A percentile compares a stretch with the other conserved stretches of the same genome.
Evolutionary conservation across 2,329 filamentous ascomycete species (phyloP).

Genomic region (Sodiomyces alkalinus): DNA sequence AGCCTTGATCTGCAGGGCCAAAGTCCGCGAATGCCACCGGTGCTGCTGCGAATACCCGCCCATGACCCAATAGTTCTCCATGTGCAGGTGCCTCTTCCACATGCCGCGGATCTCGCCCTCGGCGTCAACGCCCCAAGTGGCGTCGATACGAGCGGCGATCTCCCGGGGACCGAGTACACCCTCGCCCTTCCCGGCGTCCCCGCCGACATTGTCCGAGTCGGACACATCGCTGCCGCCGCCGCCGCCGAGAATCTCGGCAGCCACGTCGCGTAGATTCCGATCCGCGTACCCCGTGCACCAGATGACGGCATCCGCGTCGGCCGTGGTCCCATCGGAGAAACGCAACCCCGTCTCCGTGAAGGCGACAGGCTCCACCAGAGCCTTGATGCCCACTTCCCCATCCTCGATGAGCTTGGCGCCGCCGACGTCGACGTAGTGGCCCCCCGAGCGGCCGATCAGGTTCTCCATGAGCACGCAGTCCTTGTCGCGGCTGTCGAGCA

Average conservation of each 20-base stretch:
- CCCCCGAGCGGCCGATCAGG: slow-evolving; percentile 14
- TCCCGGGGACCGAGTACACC: slow-evolving; percentile 5
- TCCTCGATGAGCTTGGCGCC: slow-evolving; percentile 12
- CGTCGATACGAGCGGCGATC: slow-evolving; percentile 17
- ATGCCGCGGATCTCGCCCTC: slow-evolving; percentile 26
- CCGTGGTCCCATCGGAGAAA: slow-evolving; percentile 14
- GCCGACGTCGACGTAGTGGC: slow-evolving; percentile 19
- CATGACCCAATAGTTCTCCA: slow-evolving; percentile 20
- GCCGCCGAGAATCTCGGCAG: background rate
- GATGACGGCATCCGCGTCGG: slow-evolving; percentile 17
- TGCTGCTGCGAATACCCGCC: slow-evolving; percentile 18
- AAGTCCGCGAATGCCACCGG: slow-evolving; percentile 16
- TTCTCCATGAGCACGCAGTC: slow-evolving; percentile 8
- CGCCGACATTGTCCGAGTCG: too few species aligned
- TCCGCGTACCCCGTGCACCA: slow-evolving; percentile 20
- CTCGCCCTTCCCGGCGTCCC: slow-evolving; percentile 1
- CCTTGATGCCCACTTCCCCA: slow-evolving; percentile 13
- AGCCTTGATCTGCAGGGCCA: slow-evolving; percentile 20
- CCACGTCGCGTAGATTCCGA: background rate
- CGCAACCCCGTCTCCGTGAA: slow-evolving; percentile 13
- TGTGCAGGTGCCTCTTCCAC: slow-evolving; percentile 18
- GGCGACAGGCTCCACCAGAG: slow-evolving; percentile 11
- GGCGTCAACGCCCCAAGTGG: slow-evolving; percentile 23
- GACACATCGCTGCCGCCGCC: too few species aligned
- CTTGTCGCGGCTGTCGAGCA: slow-evolving; percentile 14